These are phyloP conservation scores for Trichodelitschia bisporula DNA, from an alignment of 495 filamentous ascomycete genomes.

Conservation along the genomic window DNA sequence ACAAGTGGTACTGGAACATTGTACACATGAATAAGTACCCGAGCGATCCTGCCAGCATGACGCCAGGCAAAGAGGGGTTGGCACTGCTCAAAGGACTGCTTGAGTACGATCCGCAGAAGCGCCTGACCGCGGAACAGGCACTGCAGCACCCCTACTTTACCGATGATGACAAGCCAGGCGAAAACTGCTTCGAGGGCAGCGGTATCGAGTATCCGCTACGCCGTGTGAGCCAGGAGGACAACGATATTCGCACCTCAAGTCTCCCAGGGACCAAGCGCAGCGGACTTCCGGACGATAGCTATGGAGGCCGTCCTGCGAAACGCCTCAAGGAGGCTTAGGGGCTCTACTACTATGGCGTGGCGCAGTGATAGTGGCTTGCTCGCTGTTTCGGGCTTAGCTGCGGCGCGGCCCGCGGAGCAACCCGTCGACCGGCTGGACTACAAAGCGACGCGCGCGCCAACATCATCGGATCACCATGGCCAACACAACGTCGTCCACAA, in stretches of 20 bases:
- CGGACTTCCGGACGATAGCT: conserved; percentile 60
- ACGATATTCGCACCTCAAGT: conserved; percentile 72
- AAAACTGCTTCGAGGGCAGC: conserved; percentile 78
- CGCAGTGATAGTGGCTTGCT: too few species aligned
- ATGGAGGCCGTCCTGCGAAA: conserved; percentile 37
- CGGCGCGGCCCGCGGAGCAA: too few species aligned
- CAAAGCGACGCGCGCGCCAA: too few species aligned
- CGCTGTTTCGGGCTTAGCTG: too few species aligned
- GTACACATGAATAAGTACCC: conserved; percentile 32
- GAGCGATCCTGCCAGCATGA: conserved; percentile 21
- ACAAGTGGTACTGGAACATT: conserved; percentile 39
- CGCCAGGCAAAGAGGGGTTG: conserved; percentile 52
- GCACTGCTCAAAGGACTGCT: conserved; percentile 58
- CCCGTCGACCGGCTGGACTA: too few species aligned
- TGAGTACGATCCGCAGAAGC: conserved; percentile 78
- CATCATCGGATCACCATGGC: too few species aligned
- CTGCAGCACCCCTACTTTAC: conserved; percentile 74
- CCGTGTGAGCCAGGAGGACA: conserved; percentile 78
- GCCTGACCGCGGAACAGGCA: conserved; percentile 64
- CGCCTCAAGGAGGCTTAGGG: conserved; percentile 32
- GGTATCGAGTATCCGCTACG: conserved; percentile 73
- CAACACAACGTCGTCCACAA: too few species aligned
- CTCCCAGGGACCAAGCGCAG: conserved; percentile 80
- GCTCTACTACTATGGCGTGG: too few species aligned
- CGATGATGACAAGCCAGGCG: conserved; percentile 30